A percentile compares a stretch with the other conserved stretches of the same genome.
These are phyloP conservation scores for Hermanozyma aechmeae DNA, from an alignment of 805 yeast genomes.

Conservation along the genomic window DNA sequence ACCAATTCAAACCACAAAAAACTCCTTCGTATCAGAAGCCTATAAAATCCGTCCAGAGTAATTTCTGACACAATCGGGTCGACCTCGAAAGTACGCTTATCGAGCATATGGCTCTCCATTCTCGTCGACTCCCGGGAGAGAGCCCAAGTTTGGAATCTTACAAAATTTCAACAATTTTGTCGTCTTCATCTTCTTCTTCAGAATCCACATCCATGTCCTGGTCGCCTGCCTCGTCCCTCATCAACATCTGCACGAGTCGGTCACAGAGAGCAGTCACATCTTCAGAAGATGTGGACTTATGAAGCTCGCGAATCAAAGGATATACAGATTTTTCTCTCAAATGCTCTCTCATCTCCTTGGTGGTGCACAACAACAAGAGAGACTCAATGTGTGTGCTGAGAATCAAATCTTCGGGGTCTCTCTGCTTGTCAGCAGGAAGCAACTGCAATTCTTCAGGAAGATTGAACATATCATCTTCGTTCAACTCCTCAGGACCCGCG, in stretches of 20 bases:
- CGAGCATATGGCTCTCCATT: too few species aligned
- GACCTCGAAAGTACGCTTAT: too few species aligned
- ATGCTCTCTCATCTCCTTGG: constrained; percentile 61
- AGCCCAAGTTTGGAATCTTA: too few species aligned
- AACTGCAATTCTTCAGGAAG: constrained; percentile 85
- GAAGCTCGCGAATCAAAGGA: constrained; percentile 79
- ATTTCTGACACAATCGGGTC: too few species aligned
- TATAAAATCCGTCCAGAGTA: too few species aligned
- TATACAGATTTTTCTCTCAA: constrained; percentile 79
- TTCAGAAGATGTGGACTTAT: constrained; percentile 40
- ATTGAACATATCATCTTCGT: constrained; percentile 75
- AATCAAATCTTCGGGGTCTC: constrained; percentile 65
- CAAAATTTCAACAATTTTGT: constrained; percentile 44
- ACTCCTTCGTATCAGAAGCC: too few species aligned
- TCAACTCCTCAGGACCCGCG: constrained; percentile 67
- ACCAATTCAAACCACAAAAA: too few species aligned
- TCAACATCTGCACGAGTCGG: constrained; percentile 77
- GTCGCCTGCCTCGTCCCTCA: constrained; percentile 75
- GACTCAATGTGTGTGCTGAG: constrained; percentile 71
- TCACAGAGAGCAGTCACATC: constrained; percentile 64
- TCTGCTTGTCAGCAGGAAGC: constrained; percentile 60
- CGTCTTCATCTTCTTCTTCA: constrained; percentile 42
- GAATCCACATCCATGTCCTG: constrained; percentile 22
- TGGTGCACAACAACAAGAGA: constrained; percentile 68
- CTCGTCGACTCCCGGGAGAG: too few species aligned